These are phyloP conservation scores for Lentinula sp. DNA, from an alignment of 768 basidiomycete species.

Conservation along the genomic window DNA sequence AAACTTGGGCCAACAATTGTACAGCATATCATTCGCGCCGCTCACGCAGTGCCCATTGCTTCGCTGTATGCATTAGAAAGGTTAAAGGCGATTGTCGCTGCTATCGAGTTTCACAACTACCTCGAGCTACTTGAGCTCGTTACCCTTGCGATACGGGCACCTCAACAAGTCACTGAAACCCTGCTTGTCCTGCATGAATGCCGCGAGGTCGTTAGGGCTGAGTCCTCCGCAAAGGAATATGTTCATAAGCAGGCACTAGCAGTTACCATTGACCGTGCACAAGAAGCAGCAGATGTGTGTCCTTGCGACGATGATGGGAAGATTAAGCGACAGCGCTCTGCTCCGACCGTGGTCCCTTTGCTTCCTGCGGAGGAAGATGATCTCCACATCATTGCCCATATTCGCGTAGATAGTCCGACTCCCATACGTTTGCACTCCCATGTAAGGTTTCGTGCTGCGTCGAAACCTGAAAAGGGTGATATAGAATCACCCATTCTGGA, in stretches of 20 bases:
- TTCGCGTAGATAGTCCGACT: slow-evolving; percentile 48
- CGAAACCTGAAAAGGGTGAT: slow-evolving; percentile 46
- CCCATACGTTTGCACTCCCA: slow-evolving; percentile 58
- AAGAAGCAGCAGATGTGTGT: slow-evolving; percentile 63
- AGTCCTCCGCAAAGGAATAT: slow-evolving; percentile 29
- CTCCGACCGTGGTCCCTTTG: slow-evolving; percentile 38
- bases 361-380: slow-evolving; percentile 27
- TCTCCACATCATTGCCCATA: slow-evolving; percentile 39
- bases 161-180: slow-evolving; percentile 50
- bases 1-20: slow-evolving; percentile 23
- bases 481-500: slow-evolving; percentile 43
- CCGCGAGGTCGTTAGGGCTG: slow-evolving; percentile 19
- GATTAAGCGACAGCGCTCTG: slow-evolving; percentile 36
- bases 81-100: slow-evolving; percentile 36
- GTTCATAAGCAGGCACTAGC: slow-evolving; percentile 50
- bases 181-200: slow-evolving; percentile 54
- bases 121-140: slow-evolving; percentile 47
- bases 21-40: slow-evolving; percentile 44
- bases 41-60: slow-evolving; percentile 49
- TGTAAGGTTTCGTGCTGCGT: slow-evolving; percentile 55
- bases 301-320: slow-evolving; percentile 60
- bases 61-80: slow-evolving; percentile 57
- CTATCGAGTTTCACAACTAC: slow-evolving; percentile 35
- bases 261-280: slow-evolving; percentile 56
- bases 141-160: slow-evolving; percentile 44